These are phyloP conservation scores for Metschnikowia picachoensis DNA, from an alignment of 805 yeast genomes.

Conservation along the genomic window DNA sequence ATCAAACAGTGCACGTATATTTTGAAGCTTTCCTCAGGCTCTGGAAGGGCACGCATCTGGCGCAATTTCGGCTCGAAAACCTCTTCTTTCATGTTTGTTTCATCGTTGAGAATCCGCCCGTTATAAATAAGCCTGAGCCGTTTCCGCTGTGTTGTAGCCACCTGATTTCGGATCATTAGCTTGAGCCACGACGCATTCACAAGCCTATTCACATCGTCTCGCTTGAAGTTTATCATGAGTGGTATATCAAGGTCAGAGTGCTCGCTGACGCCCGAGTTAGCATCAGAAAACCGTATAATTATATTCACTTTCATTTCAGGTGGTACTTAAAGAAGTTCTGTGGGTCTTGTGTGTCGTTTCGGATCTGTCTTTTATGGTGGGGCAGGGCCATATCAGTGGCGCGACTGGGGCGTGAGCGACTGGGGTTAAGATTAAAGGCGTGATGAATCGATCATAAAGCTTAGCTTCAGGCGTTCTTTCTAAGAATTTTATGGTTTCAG, in stretches of 20 bases:
- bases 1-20: conserved; percentile 77
- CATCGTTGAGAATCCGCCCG: conserved; percentile 61
- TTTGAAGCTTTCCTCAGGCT: conserved; percentile 17
- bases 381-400: neutral
- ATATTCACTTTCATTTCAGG: conserved; percentile 22
- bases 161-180: conserved; percentile 26
- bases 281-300: conserved; percentile 30
- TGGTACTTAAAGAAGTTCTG: neutral
- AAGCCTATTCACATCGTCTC: conserved; percentile 30
- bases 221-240: conserved; percentile 23
- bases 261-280: conserved; percentile 17
- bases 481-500: neutral
- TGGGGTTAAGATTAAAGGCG: no score
- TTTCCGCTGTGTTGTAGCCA: conserved; percentile 19
- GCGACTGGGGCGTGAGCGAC: no score
- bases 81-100: conserved; percentile 52
- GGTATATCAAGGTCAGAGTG: conserved; percentile 30
- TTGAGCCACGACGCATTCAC: conserved; percentile 32
- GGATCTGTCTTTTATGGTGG: neutral
- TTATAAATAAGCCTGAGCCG: conserved; percentile 64
- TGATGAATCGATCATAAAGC: no score
- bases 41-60: conserved; percentile 9
- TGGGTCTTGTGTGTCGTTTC: neutral
- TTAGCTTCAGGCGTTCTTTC: neutral
- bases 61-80: conserved; percentile 32